Evolutionary conservation across 768 basidiomycete species (phyloP).

Genomic region (Boletus vinaceobasis): DNA sequence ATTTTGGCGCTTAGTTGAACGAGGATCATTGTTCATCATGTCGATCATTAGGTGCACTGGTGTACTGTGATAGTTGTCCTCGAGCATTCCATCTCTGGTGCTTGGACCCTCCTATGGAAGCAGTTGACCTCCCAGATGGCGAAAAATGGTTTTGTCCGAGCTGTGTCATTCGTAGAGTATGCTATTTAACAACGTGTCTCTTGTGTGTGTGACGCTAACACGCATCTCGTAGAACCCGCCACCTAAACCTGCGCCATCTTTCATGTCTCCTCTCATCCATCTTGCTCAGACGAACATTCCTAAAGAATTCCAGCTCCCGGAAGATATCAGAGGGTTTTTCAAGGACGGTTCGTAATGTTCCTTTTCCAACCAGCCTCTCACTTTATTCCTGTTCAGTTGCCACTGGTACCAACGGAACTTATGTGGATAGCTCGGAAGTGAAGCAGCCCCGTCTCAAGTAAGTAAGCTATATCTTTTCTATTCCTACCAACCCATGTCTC

Average conservation of each 20-base stretch:
- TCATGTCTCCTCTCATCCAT: constrained; percentile 70
- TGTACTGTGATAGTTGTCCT: constrained; percentile 98
- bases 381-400: constrained; percentile 51
- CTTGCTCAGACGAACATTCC: constrained; percentile 69
- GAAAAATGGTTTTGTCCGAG: constrained; percentile 76
- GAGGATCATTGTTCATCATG: constrained; percentile 87
- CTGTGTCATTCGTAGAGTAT: constrained; percentile 65
- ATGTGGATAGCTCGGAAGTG: constrained; percentile 74
- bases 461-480: constrained; percentile 29
- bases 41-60: constrained; percentile 75
- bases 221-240: constrained; percentile 50
- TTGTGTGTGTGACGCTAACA: constrained; percentile 12
- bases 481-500: constrained; percentile 1
- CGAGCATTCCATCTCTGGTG: constrained; percentile 96
- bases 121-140: constrained; percentile 80
- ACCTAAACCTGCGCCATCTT: constrained; percentile 62
- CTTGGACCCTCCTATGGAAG: constrained; percentile 91
- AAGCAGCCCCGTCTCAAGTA: constrained; percentile 83
- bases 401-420: constrained; percentile 75
- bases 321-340: constrained; percentile 79
- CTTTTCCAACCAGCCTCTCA: constrained; percentile 8
- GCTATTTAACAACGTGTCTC: constrained; percentile 13
- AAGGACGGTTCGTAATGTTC: constrained; percentile 66
- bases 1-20: constrained; percentile 43
- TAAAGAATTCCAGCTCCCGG: constrained; percentile 80